Evolutionary conservation across 139 green algal species (phyloP).

Genomic region (Micractinium sp.): DNA sequence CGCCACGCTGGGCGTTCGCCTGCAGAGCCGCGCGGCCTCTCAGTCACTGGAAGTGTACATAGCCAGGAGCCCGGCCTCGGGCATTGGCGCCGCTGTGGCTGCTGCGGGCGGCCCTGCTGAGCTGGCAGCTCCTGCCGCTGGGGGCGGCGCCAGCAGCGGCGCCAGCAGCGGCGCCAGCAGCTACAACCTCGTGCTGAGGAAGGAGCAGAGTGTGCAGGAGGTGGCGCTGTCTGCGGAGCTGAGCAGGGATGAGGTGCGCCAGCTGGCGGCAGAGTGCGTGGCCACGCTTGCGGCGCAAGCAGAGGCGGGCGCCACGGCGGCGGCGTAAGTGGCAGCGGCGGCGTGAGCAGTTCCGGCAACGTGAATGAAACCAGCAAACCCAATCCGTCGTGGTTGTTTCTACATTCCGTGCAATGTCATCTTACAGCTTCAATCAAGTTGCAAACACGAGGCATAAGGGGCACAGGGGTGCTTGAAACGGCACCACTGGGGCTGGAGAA

Average conservation of each 20-base stretch:
- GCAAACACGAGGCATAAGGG: too few relatives aligned
- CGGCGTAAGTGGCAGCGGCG: too few relatives aligned
- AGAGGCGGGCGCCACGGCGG: neutral
- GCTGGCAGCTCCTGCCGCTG: neutral
- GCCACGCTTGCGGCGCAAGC: neutral
- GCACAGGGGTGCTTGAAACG: too few relatives aligned
- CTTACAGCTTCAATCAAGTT: too few relatives aligned
- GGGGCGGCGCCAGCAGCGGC: neutral
- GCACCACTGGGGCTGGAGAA: too few relatives aligned
- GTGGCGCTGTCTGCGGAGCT: conserved; percentile 5
- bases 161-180: neutral
- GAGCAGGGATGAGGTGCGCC: conserved; percentile 17
- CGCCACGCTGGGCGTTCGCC: conserved; percentile 18
- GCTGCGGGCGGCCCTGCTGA: neutral
- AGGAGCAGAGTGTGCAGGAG: conserved; percentile 41
- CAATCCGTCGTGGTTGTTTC: too few relatives aligned
- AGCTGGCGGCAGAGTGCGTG: neutral
- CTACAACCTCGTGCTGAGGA: conserved; percentile 38
- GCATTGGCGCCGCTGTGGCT: neutral
- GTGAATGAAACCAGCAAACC: too few relatives aligned
- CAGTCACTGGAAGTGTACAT: conserved; percentile 44
- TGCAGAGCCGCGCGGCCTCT: conserved; percentile 42
- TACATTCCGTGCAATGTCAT: too few relatives aligned
- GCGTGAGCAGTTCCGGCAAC: too few relatives aligned
- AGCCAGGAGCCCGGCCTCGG: neutral